Conservation (phyloP, 2,329 filamentous ascomycete species). For the Aspergillus niger region DNA sequence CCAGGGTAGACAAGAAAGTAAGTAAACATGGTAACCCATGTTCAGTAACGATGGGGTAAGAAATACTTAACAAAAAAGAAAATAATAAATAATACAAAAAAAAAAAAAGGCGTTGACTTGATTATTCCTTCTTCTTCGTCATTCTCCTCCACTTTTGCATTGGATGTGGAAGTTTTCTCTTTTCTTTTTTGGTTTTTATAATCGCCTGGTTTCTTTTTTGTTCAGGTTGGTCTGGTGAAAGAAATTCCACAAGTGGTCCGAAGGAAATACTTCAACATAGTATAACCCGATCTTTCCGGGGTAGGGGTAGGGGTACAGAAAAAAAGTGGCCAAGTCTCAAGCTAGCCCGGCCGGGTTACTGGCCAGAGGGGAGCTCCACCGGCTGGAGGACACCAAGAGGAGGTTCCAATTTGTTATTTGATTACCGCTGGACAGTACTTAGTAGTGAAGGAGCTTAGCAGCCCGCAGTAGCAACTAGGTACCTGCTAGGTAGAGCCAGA, state of each 20-base stretch:
- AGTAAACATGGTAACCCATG: neutral
- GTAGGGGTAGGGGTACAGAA: neutral
- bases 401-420: conserved; percentile 1
- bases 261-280: neutral
- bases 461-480: conserved; percentile 4
- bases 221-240: neutral
- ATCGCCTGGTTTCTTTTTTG: neutral
- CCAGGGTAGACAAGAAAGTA: neutral
- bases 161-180: neutral
- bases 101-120: conserved; percentile 5
- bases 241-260: neutral
- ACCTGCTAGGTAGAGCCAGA: conserved; percentile 3
- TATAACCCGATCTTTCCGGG: conserved; percentile 1
- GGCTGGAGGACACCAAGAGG: neutral
- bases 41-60: neutral
- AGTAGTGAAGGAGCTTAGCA: neutral
- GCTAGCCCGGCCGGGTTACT: neutral
- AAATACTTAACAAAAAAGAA: conserved; percentile 1
- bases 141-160: neutral
- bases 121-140: neutral
- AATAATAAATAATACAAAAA: conserved; percentile 5
- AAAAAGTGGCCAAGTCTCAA: neutral
- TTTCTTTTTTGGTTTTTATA: neutral
- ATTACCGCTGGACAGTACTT: neutral
- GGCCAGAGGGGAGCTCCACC: neutral